Conservation (phyloP, 768 basidiomycete species). For the Phylloporus rhodoxanthus region DNA sequence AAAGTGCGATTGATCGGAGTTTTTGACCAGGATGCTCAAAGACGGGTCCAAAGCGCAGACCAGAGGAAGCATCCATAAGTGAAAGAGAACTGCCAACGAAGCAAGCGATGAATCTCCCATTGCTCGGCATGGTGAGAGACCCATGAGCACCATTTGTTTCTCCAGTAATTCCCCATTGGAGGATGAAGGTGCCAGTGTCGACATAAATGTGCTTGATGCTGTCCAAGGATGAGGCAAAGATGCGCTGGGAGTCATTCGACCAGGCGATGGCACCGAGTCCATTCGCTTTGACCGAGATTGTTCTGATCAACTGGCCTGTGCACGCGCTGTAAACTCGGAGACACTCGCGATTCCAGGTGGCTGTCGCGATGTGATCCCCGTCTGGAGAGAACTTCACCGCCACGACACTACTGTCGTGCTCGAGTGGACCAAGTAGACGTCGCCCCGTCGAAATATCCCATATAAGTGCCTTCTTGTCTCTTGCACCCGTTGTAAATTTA, state of each 20-base stretch:
- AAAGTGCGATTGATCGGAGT: conserved; percentile 5
- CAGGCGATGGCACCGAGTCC: not conserved
- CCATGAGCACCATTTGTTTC: not conserved
- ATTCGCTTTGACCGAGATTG: not conserved
- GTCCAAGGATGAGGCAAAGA: not conserved
- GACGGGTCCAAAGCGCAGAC: conserved; percentile 1
- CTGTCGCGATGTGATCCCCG: not conserved
- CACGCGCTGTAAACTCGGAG: conserved; percentile 4
- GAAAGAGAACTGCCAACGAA: not conserved
- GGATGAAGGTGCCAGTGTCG: not conserved
- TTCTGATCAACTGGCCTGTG: not conserved
- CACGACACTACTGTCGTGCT: not conserved
- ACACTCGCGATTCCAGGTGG: not conserved
- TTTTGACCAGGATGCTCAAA: not conserved
- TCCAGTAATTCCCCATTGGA: not conserved
- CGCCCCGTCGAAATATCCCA: conserved; percentile 6
- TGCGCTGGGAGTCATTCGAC: not conserved
- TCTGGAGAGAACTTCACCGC: too few relatives aligned
- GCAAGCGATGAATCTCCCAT: not conserved
- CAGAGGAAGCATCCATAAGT: conserved; percentile 5
- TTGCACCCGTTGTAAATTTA: conserved; percentile 2
- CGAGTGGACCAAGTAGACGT: conserved; percentile 8
- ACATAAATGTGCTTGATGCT: not conserved
- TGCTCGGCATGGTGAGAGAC: not conserved
- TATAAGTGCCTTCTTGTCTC: not conserved